Conservation (phyloP, 192 early-diverging fungal genomes). For the Coemansia javaensis region DNA sequence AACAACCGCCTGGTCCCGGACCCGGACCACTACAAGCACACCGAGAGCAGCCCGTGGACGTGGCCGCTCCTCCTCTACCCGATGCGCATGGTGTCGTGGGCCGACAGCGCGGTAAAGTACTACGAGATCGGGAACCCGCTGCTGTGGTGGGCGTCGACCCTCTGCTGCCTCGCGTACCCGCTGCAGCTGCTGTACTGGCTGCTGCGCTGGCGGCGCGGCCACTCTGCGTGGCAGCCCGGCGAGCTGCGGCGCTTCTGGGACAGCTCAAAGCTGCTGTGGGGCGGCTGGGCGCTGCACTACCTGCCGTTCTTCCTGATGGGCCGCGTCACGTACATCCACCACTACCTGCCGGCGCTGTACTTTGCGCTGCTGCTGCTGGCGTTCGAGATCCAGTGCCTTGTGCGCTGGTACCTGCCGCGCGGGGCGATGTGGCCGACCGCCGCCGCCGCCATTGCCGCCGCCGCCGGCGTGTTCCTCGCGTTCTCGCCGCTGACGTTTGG, state of each 20-base stretch:
- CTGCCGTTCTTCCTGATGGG: conserved; percentile 66
- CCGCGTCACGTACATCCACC: conserved; percentile 66
- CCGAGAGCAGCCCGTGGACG: conserved; percentile 54
- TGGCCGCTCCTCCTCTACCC: conserved; percentile 60
- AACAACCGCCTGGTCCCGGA: conserved; percentile 66
- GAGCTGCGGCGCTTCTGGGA: conserved; percentile 53
- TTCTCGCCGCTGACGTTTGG: conserved; percentile 78
- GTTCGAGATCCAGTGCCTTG: conserved; percentile 68
- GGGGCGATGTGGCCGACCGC: conserved; percentile 6
- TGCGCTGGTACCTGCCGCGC: conserved; percentile 45
- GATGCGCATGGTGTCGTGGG: conserved; percentile 62
- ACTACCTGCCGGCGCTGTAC: conserved; percentile 68
- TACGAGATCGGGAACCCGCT: conserved; percentile 64
- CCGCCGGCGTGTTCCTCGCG: conserved; percentile 54
- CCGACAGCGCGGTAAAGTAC: conserved; percentile 56
- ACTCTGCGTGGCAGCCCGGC: conserved; percentile 27
- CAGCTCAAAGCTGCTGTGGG: conserved; percentile 46
- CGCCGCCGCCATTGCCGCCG: background rate
- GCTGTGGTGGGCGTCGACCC: conserved; percentile 45
- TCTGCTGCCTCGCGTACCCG: conserved; percentile 10
- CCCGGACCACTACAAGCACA: conserved; percentile 59
- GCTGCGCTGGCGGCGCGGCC: conserved; percentile 34
- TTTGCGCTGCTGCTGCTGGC: conserved; percentile 64
- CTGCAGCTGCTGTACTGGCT: conserved; percentile 34
- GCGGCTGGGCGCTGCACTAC: conserved; percentile 62